Evolutionary conservation across 192 early-diverging fungal genomes (phyloP).

Genomic region (Bifiguratus adelaidae): DNA sequence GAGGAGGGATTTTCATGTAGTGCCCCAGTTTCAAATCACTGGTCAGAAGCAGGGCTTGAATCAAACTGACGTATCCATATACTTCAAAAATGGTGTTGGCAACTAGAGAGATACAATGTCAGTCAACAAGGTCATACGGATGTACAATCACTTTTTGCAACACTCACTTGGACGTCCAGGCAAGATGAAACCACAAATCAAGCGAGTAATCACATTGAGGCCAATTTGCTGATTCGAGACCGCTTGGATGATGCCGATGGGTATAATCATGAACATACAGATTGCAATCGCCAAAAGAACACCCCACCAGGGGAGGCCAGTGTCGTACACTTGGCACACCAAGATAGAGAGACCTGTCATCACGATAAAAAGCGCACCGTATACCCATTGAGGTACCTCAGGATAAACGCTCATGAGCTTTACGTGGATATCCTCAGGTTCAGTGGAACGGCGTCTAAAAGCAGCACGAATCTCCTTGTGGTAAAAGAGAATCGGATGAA

Average conservation of each 20-base stretch:
- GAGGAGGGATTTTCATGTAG: slow-evolving; percentile 45
- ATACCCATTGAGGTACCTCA: slow-evolving; percentile 16
- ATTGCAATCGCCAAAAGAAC: too few species aligned
- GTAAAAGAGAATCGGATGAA: slow-evolving; percentile 50
- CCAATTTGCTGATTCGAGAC: neutral
- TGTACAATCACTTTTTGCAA: neutral
- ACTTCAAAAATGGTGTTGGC: slow-evolving; percentile 47
- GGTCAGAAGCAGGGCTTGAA: slow-evolving; percentile 46
- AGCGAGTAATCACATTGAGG: neutral
- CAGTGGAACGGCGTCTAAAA: slow-evolving; percentile 8
- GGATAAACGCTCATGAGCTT: slow-evolving; percentile 30
- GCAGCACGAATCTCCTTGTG: slow-evolving; percentile 51
- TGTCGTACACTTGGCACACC: slow-evolving; percentile 15
- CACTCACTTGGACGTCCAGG: slow-evolving; percentile 34
- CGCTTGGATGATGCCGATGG: neutral
- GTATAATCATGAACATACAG: neutral
- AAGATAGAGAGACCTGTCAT: slow-evolving; percentile 21
- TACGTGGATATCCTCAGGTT: slow-evolving; percentile 21
- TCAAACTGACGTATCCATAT: slow-evolving; percentile 14
- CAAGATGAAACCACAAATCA: slow-evolving; percentile 1
- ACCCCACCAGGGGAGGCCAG: slow-evolving; percentile 37
- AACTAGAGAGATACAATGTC: slow-evolving; percentile 5
- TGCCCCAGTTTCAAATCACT: slow-evolving; percentile 43
- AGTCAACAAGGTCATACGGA: neutral
- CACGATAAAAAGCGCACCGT: slow-evolving; percentile 27